Percentiles rank a stretch among this genome's conserved stretches.
These are phyloP conservation scores for Venturia oleaginea DNA, from an alignment of 2,329 filamentous ascomycete genomes.

Conservation along the genomic window DNA sequence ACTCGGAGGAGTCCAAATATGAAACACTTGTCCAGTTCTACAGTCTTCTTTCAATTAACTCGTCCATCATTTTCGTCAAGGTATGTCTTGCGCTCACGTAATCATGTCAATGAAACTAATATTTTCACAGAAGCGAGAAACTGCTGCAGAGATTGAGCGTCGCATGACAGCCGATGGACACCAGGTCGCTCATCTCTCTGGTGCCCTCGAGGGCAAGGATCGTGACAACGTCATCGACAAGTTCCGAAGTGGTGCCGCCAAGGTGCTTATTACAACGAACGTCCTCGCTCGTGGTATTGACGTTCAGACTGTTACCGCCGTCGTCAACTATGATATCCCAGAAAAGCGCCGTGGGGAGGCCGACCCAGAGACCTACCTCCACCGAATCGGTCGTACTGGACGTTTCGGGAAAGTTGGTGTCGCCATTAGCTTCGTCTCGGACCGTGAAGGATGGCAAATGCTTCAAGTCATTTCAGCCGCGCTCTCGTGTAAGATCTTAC, in stretches of 20 bases:
- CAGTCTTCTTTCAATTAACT: conserved; percentile 90
- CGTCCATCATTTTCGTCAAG: conserved; percentile 96
- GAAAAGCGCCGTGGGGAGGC: conserved; percentile 55
- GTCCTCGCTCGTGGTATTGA: conserved; percentile 95
- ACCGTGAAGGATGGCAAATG: conserved; percentile 69
- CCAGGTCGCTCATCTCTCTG: conserved; percentile 82
- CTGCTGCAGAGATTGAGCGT: conserved; percentile 73
- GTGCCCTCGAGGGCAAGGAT: conserved; percentile 72
- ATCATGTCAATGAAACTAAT: background rate
- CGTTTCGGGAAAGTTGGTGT: conserved; percentile 95
- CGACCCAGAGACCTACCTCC: conserved; percentile 91
- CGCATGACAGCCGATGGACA: conserved; percentile 86
- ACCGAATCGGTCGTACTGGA: conserved; percentile 93
- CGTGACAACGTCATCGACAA: conserved; percentile 77
- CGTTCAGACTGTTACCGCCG: conserved; percentile 85
- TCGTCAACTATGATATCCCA: conserved; percentile 79
- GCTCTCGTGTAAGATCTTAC: conserved; percentile 73
- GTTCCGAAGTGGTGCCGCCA: conserved; percentile 79
- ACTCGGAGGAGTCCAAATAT: conserved; percentile 74
- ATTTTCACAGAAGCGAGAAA: conserved; percentile 61
- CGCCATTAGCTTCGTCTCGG: conserved; percentile 88
- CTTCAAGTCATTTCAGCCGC: conserved; percentile 70
- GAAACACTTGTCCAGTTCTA: conserved; percentile 85
- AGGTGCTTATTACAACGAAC: conserved; percentile 97
- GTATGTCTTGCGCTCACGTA: conserved; percentile 38